Conservation (phyloP, 805 yeast genomes). For the Maudiozyma barnettii region DNA sequence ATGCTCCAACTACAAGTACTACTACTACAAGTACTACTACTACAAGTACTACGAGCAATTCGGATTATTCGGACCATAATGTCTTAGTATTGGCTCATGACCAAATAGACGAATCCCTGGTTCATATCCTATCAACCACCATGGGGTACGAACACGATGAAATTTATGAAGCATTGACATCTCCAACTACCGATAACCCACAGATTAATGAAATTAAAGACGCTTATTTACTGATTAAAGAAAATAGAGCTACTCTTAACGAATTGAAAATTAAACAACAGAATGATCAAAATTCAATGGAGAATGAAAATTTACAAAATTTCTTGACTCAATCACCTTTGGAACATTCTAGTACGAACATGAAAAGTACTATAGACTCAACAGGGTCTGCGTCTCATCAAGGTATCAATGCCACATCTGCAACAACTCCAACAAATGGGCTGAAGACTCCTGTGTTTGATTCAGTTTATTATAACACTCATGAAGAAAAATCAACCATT, state of each 20-base stretch:
- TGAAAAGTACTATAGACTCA: slow-evolving; percentile 11
- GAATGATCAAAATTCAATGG: slow-evolving; percentile 3
- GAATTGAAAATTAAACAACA: slow-evolving; percentile 37
- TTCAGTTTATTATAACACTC: slow-evolving; percentile 12
- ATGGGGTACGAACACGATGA: slow-evolving; percentile 88
- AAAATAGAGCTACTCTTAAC: slow-evolving; percentile 60
- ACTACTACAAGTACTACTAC: background rate
- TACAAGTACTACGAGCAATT: background rate
- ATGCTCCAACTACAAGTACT: background rate
- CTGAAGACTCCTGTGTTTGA: slow-evolving; percentile 13
- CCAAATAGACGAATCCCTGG: slow-evolving; percentile 62
- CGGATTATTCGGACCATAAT: background rate
- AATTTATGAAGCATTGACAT: slow-evolving; percentile 57
- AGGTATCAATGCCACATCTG: slow-evolving; percentile 38
- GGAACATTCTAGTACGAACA: slow-evolving; percentile 20
- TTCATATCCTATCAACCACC: slow-evolving; percentile 62
- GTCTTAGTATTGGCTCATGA: background rate
- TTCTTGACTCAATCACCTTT: slow-evolving; percentile 57
- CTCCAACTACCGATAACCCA: slow-evolving; percentile 36
- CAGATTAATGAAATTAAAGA: slow-evolving; percentile 69
- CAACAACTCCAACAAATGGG: slow-evolving; percentile 29
- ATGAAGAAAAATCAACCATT: slow-evolving; percentile 50
- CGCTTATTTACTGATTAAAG: slow-evolving; percentile 75
- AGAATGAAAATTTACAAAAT: slow-evolving; percentile 39
- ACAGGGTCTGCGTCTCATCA: slow-evolving; percentile 3